phyloP scores from a whole-genome alignment of 495 filamentous ascomycete genomes.

The Glonium stellatum region DNA sequence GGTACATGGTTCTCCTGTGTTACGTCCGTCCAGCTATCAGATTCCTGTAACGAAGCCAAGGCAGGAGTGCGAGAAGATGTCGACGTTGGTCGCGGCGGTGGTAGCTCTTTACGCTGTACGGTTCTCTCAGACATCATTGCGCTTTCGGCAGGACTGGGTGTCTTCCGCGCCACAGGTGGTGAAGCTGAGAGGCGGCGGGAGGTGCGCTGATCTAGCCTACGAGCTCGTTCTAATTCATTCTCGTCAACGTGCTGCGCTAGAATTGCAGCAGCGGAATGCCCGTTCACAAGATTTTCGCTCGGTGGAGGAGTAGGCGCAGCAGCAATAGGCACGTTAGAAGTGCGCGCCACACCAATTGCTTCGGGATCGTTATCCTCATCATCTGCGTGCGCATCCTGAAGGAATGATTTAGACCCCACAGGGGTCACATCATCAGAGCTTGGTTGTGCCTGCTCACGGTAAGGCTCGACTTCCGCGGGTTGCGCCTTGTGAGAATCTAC shows the following conservation, averaged over 20 bases:
- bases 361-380: conserved; percentile 12
- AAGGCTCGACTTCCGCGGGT: conserved; percentile 8
- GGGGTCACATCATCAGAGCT: background rate
- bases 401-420: background rate
- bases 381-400: conserved; percentile 15
- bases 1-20: background rate
- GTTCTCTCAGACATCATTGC: conserved; percentile 5
- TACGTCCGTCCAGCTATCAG: conserved; percentile 6
- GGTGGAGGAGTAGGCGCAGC: conserved; percentile 13
- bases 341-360: conserved; percentile 28
- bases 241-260: background rate
- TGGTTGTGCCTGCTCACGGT: background rate
- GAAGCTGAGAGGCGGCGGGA: conserved; percentile 12
- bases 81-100: conserved; percentile 2
- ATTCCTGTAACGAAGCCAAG: conserved; percentile 16
- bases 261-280: background rate
- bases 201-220: background rate
- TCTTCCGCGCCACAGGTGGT: conserved; percentile 6
- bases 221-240: background rate
- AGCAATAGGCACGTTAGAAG: conserved; percentile 24
- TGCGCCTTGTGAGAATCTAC: background rate
- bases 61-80: conserved; percentile 11
- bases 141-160: conserved; percentile 18
- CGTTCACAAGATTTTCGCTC: conserved; percentile 3
- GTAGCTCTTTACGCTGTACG: conserved; percentile 2